These are phyloP conservation scores for Jamesozyma gamospora DNA, from an alignment of 805 yeast genomes.

Conservation along the genomic window DNA sequence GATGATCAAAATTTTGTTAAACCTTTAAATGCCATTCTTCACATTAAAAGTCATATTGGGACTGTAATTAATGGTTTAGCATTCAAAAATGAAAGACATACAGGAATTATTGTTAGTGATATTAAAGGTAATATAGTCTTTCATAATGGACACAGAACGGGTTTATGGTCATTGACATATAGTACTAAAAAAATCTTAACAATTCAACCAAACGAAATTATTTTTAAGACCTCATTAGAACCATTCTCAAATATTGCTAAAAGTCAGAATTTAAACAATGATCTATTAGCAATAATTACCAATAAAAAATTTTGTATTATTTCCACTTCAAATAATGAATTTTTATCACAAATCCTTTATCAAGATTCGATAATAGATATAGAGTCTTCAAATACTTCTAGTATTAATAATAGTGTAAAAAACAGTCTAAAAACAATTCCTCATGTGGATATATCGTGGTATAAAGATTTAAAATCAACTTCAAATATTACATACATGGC, in stretches of 20 bases:
- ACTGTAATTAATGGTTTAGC: conserved; percentile 34
- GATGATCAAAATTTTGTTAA: neutral
- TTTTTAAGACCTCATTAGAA: conserved; percentile 7
- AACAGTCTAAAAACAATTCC: conserved; percentile 2
- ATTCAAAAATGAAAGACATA: conserved; percentile 42
- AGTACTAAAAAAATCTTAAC: conserved; percentile 11
- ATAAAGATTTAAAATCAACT: conserved; percentile 3
- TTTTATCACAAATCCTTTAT: neutral
- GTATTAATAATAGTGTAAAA: neutral
- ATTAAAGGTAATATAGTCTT: conserved; percentile 45
- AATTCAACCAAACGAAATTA: conserved; percentile 9
- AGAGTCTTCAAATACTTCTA: neutral
- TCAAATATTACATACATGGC: conserved; percentile 10
- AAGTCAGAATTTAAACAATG: conserved; percentile 5
- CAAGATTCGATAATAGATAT: neutral
- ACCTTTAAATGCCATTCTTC: conserved; percentile 20
- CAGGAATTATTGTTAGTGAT: conserved; percentile 50
- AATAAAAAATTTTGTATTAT: conserved; percentile 13
- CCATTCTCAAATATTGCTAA: conserved; percentile 3
- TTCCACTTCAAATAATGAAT: neutral
- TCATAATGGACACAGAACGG: conserved; percentile 53
- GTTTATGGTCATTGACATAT: conserved; percentile 20
- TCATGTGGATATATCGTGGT: conserved; percentile 14
- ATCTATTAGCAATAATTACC: conserved; percentile 21
- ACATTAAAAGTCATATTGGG: conserved; percentile 28